Evolutionary conservation across 2,329 filamentous ascomycete species (phyloP), one percentile per base, ranked within the genome.

Genomic region (Alternaria sp.): DNA sequence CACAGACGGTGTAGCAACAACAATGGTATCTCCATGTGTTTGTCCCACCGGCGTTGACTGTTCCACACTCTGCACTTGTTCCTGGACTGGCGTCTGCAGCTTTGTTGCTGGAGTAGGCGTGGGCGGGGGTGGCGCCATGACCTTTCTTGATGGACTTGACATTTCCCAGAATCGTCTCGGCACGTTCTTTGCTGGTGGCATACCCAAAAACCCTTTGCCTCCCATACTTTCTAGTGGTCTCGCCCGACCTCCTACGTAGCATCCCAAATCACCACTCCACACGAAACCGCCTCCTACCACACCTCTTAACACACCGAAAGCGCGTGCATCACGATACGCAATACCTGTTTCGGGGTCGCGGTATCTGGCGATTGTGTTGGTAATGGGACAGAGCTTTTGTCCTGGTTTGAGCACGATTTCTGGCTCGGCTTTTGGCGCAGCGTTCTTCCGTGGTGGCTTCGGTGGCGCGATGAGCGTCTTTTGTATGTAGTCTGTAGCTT

Each of bases 291-390:
- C 91, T 1, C 83, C 86, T 53, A 87, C 81, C 14, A 96, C 84
- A 56, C 89, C 87, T 71, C 92, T 90, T 46, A 98, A 90, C 76
- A 96, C 89, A 69, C 88, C 88, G 80, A 93, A 97, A 0, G 93
- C 94, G 63, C 89, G 87, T 43, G 88, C 83, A 75, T 94, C 94
- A 64, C 88, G 86, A 79, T 94, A 99, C 1, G 89, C 88, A 16
- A 98, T 84, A 0, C 92, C 91, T 0, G 94, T 98, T 67, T 87
- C 86, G 0, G 93, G 92, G 76, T 99, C 95, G 24, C 89, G 87
- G 78, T 96, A 98, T 55, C 88, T 88, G 12, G 94, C 95, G 5
- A 89, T 87, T 54, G 89, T 87, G 71, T 90, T 91, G 1, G 93
- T 97, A 74, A 98, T 94, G 49, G 89, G 90, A 77, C 95, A 99